Evolutionary conservation across 2,329 filamentous ascomycete genomes (phyloP).

Genomic region (Cordyceps militaris): DNA sequence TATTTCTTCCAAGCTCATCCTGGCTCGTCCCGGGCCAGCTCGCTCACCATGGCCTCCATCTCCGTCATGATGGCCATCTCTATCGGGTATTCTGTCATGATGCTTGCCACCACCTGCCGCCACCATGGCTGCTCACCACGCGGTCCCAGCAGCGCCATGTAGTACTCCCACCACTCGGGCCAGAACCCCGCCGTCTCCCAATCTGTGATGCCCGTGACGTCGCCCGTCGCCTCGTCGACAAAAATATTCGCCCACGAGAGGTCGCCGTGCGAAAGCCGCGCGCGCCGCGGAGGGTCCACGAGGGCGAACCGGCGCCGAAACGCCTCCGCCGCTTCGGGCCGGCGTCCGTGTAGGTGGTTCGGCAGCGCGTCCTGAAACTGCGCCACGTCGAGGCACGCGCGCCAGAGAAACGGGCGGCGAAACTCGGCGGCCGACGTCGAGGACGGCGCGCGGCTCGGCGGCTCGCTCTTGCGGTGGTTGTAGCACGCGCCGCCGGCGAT

Average conservation of each 20-base stretch:
- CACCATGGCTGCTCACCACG: conserved; percentile 15
- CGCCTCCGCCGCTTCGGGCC: conserved; percentile 12
- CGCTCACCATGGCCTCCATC: not conserved
- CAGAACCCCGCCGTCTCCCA: conserved; percentile 36
- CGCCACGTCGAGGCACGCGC: conserved; percentile 14
- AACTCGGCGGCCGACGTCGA: not conserved
- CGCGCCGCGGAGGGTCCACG: not conserved
- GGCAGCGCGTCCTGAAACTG: conserved; percentile 16
- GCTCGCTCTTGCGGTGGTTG: conserved; percentile 7
- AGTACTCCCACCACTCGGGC: conserved; percentile 20
- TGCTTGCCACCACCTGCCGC: conserved; percentile 4
- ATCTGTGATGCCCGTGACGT: conserved; percentile 47
- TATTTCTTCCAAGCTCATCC: not conserved
- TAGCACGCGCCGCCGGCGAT: not conserved
- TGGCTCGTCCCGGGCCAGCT: not conserved
- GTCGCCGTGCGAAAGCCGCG: conserved; percentile 26
- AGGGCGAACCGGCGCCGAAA: conserved; percentile 10
- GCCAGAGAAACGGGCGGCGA: conserved; percentile 12
- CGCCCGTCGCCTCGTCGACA: conserved; percentile 29
- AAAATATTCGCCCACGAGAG: conserved; percentile 28
- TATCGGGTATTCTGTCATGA: conserved; percentile 10
- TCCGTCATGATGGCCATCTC: not conserved
- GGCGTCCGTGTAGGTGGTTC: conserved; percentile 12
- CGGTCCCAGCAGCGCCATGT: conserved; percentile 16
- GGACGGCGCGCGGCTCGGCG: conserved; percentile 13